Evolutionary conservation across 1,284 basidiomycete genomes (phyloP), one percentile per base, ranked within the genome.

Genomic region (Fomes fomentarius): DNA sequence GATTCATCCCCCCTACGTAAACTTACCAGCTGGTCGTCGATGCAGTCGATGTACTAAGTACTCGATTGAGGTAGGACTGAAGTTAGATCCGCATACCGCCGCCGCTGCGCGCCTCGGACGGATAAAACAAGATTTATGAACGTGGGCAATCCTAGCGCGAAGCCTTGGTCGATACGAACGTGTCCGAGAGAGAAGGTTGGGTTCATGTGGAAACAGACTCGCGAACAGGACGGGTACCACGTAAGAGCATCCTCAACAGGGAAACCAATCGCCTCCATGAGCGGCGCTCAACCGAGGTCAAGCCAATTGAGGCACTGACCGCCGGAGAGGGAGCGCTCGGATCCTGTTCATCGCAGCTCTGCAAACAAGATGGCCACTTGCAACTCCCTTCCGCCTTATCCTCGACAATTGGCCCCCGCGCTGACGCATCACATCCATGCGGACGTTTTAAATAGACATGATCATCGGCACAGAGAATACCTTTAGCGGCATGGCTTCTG

Each of bases 91-190:
- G 28, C 28, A 30, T 6, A 12, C 28, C 28, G 12, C 28, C 28
- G 12, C 28, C 28, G 28, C 6, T 12, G 28, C 28, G 7, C 6
- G 6, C 28, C 7, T 7, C 28, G 12, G 6, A 30, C 28, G 7
- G 28, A 12, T 30, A 6, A 7, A 6, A 30, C 7, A 6, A 30
- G 12, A 7, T 30, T 41, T 42, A 55, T 52, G 57, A 58, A 58
- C 57, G 53, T 55, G 53, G 43, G 53, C 53, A 19, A 33, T 3
- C n/a, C 11, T 17, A 24, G 24, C 38, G 44, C 22, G n/a, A 22
- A 34, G n/a, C 19, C 15, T 22, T 34, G 17, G 42, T 33, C 40
- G 51, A 33, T 35, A 46, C 51, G 48, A 59, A 59, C 57, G 57
- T 59, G 54, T 40, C n/a, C 30, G 25, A n/a, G 37, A 25, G n/a